These are phyloP conservation scores for Panicum miliaceum DNA, from an alignment of 176 grass and related monocot genomes.

Conservation along the genomic window DNA sequence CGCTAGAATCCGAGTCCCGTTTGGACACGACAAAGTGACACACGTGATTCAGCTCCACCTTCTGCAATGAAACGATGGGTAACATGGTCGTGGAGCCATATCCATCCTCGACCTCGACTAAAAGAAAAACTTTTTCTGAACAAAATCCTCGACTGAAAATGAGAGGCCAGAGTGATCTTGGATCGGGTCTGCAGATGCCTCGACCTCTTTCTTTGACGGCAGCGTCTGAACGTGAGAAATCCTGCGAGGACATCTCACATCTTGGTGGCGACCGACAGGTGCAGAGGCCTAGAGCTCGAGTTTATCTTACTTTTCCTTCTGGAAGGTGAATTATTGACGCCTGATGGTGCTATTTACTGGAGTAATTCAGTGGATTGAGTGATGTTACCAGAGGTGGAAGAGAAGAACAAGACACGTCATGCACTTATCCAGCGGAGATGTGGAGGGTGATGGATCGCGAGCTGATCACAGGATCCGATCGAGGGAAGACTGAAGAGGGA, in stretches of 20 bases:
- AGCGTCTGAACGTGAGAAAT: background rate
- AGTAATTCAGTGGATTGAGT: no score
- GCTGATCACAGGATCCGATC: background rate
- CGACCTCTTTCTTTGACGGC: background rate
- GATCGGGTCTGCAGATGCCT: background rate
- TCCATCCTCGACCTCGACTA: no score
- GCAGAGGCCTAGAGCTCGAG: background rate
- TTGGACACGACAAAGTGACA: background rate
- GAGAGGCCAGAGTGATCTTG: background rate
- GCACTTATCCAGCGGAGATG: background rate
- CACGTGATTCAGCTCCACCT: background rate
- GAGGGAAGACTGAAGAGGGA: no score
- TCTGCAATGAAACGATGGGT: background rate
- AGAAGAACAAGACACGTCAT: background rate
- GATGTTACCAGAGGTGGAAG: background rate
- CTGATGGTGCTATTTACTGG: background rate
- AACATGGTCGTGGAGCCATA: background rate
- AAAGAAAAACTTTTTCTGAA: no score
- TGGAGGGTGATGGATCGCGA: background rate
- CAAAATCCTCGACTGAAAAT: background rate
- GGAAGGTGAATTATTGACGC: background rate
- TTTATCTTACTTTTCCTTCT: no score
- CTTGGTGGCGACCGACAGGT: background rate
- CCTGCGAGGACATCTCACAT: no score
- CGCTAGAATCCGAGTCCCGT: background rate